Evolutionary conservation across 805 yeast genomes (phyloP).

Genomic region (Lachancea kluyveri): DNA sequence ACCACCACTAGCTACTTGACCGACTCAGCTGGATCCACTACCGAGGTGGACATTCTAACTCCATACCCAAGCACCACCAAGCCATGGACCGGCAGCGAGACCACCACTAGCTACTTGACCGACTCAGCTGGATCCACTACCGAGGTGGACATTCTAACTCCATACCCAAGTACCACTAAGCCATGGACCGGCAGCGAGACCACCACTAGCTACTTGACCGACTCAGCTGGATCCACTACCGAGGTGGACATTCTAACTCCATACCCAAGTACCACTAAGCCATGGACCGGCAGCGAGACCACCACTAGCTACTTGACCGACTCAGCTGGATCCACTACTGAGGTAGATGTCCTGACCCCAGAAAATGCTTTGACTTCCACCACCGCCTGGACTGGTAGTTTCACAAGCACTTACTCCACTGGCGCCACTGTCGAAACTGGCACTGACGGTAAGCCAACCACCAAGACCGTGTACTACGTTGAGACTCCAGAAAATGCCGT

Average conservation of each 20-base stretch:
- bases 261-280: slow-evolving; percentile 1
- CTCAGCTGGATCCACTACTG: slow-evolving; percentile 7
- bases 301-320: slow-evolving; percentile 4
- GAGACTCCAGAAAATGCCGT: slow-evolving; percentile 9
- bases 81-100: slow-evolving; percentile 2
- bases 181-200: slow-evolving; percentile 6
- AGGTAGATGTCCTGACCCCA: slow-evolving; percentile 3
- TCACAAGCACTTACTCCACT: slow-evolving; percentile 10
- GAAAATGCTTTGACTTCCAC: slow-evolving; percentile 4
- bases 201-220: slow-evolving; percentile 1
- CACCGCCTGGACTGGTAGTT: slow-evolving; percentile 11
- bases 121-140: slow-evolving; percentile 4
- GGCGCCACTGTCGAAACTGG: slow-evolving; percentile 4
- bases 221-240: slow-evolving; percentile 4
- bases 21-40: slow-evolving; percentile 5
- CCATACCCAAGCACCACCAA: slow-evolving; percentile 2
- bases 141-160: slow-evolving; percentile 6
- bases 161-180: slow-evolving; percentile 3
- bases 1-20: slow-evolving; percentile 5
- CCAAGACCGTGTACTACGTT: slow-evolving; percentile 9
- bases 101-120: slow-evolving; percentile 4
- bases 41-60: slow-evolving; percentile 5
- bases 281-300: slow-evolving; percentile 4
- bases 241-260: slow-evolving; percentile 3
- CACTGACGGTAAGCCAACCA: slow-evolving; percentile 5